Evolutionary conservation across 805 yeast species (phyloP).

Genomic region (Cyberlindnera euphorbiae): DNA sequence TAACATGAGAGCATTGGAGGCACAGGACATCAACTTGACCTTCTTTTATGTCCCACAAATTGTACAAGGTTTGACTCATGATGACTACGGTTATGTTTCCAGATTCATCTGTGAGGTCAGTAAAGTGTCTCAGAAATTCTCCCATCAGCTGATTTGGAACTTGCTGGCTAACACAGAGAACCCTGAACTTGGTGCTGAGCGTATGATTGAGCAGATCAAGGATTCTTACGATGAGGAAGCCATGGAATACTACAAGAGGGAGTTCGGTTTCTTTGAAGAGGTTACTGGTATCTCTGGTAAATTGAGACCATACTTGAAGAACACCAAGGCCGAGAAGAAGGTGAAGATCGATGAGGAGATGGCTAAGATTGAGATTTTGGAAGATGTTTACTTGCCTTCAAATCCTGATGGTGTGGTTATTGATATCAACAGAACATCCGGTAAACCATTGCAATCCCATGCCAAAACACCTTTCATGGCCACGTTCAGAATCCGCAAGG

Average conservation of each 20-base stretch:
- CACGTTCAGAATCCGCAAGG: conserved; percentile 75
- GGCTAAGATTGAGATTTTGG: conserved; percentile 65
- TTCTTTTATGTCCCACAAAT: conserved; percentile 98
- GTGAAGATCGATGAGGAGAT: conserved; percentile 94
- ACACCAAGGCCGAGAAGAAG: conserved; percentile 93
- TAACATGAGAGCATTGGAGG: conserved; percentile 84
- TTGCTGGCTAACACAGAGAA: conserved; percentile 89
- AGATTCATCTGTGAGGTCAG: conserved; percentile 90
- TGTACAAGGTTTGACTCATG: conserved; percentile 87
- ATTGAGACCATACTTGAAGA: conserved; percentile 89
- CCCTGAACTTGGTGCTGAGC: conserved; percentile 79
- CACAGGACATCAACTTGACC: conserved; percentile 80
- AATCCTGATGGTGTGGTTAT: conserved; percentile 94
- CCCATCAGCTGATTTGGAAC: conserved; percentile 98
- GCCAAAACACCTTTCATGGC: conserved; percentile 99
- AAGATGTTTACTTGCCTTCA: conserved; percentile 89
- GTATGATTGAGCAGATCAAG: conserved; percentile 66
- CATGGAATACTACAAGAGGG: conserved; percentile 65
- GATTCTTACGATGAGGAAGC: conserved; percentile 57
- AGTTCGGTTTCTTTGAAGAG: conserved; percentile 83
- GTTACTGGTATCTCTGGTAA: conserved; percentile 94
- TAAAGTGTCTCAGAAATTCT: conserved; percentile 81
- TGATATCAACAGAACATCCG: conserved; percentile 88
- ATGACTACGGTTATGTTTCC: conserved; percentile 78
- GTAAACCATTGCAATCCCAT: conserved; percentile 93